A percentile compares a stretch with the other conserved stretches of the same genome.
phyloP scores from a whole-genome alignment of 192 early-diverging fungal species.

The Umbelopsis isabellina region DNA sequence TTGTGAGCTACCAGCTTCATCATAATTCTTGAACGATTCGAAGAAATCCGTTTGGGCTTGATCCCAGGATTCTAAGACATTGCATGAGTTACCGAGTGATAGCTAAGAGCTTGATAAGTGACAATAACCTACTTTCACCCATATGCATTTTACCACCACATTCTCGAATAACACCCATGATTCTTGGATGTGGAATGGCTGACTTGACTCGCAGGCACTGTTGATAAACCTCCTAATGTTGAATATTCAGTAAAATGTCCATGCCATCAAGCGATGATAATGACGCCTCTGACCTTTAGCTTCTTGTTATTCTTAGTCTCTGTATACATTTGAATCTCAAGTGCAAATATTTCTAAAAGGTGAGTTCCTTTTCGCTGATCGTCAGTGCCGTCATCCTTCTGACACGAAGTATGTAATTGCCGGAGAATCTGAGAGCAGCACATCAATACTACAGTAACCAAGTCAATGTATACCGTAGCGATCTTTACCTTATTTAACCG shows the following conservation, averaged over 20 bases:
- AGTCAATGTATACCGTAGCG: not conserved
- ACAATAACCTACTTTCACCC: constrained; percentile 70
- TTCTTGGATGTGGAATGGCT: constrained; percentile 93
- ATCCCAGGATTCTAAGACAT: constrained; percentile 79
- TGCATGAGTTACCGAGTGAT: not conserved
- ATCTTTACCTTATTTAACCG: constrained; percentile 65
- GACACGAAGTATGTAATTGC: constrained; percentile 73
- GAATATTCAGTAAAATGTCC: not conserved
- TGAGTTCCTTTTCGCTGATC: constrained; percentile 93
- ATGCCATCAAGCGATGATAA: not conserved
- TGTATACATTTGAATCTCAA: constrained; percentile 97
- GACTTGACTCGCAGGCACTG: constrained; percentile 87
- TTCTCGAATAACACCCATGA: constrained; percentile 97
- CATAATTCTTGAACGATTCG: constrained; percentile 97
- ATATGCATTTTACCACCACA: constrained; percentile 99
- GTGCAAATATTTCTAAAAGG: constrained; percentile 88
- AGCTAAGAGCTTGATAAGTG: not conserved
- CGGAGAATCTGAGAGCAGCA: constrained; percentile 61
- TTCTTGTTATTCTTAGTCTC: constrained; percentile 85
- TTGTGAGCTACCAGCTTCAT: constrained; percentile 93
- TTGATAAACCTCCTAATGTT: constrained; percentile 72
- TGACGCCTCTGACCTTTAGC: constrained; percentile 65
- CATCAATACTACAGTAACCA: not conserved
- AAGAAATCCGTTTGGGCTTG: constrained; percentile 94
- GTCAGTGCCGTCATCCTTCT: constrained; percentile 80